A percentile compares a stretch with the other conserved stretches of the same genome.
Evolutionary conservation across 2,329 filamentous ascomycete genomes (phyloP).

Genomic region (Coniochaeta sp.): DNA sequence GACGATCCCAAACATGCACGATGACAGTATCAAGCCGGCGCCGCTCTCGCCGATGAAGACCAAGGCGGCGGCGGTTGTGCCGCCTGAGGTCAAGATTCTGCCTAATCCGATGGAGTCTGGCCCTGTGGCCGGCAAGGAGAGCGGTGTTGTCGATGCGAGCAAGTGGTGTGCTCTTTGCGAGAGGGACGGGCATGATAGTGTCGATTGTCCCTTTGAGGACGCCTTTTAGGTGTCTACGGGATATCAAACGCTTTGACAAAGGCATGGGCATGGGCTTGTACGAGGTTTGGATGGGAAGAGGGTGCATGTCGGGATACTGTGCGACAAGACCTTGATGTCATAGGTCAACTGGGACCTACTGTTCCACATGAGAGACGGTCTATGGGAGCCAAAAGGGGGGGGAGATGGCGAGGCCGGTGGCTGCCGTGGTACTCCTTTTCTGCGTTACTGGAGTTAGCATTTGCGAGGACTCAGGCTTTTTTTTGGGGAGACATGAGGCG

Average conservation of each 20-base stretch:
- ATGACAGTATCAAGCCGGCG: conserved; percentile 38
- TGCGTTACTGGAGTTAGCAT: not conserved
- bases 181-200: conserved; percentile 91
- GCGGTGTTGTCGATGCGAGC: conserved; percentile 67
- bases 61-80: conserved; percentile 26
- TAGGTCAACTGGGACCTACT: too few species aligned
- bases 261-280: not conserved
- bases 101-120: conserved; percentile 58
- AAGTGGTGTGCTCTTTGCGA: conserved; percentile 99
- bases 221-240: conserved; percentile 43
- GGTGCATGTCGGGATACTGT: not conserved
- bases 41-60: conserved; percentile 45
- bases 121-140: conserved; percentile 70
- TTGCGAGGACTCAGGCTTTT: not conserved
- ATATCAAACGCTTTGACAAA: not conserved
- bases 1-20: conserved; percentile 19
- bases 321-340: not conserved
- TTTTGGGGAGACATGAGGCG: not conserved
- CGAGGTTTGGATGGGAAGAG: not conserved
- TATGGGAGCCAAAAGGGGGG: not conserved
- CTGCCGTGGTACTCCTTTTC: not conserved
- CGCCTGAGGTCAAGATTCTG: conserved; percentile 37
- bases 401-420: not conserved
- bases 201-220: conserved; percentile 89
- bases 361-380: not conserved